These are phyloP conservation scores for Carex arenaria DNA, from an alignment of 202 grass and related monocot species.

Conservation along the genomic window DNA sequence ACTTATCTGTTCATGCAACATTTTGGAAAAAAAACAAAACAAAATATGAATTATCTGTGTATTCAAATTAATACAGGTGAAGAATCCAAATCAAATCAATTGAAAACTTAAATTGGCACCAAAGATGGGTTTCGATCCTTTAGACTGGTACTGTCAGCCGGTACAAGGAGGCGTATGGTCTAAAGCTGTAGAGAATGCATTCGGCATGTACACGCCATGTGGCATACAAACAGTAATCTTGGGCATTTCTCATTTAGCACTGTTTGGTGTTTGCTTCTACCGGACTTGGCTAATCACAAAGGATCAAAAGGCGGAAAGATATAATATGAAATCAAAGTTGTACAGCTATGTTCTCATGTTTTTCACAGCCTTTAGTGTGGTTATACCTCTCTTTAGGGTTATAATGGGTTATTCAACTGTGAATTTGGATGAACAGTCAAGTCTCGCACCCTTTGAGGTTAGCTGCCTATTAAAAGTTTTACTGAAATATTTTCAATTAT, in stretches of 20 bases:
- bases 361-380: slow-evolving; percentile 48
- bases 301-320: slow-evolving; percentile 69
- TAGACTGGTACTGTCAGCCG: slow-evolving; percentile 86
- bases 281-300: slow-evolving; percentile 77
- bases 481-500: background rate
- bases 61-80: slow-evolving; percentile 16
- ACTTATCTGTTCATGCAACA: no score
- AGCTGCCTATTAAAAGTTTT: background rate
- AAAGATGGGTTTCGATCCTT: slow-evolving; percentile 61
- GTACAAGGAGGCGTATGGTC: slow-evolving; percentile 66
- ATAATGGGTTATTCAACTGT: slow-evolving; percentile 63
- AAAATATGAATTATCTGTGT: background rate
- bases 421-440: slow-evolving; percentile 72
- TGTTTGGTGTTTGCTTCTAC: slow-evolving; percentile 87
- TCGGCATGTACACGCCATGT: slow-evolving; percentile 79
- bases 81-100: background rate
- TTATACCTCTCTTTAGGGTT: slow-evolving; percentile 49
- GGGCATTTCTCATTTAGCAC: slow-evolving; percentile 70
- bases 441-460: slow-evolving; percentile 90
- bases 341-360: slow-evolving; percentile 78
- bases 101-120: background rate
- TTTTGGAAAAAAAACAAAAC: no score
- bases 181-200: slow-evolving; percentile 48
- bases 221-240: slow-evolving; percentile 64
- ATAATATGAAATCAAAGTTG: slow-evolving; percentile 40